Conservation (phyloP, 176 grass and related monocot genomes). For the Otatea glauca region DNA sequence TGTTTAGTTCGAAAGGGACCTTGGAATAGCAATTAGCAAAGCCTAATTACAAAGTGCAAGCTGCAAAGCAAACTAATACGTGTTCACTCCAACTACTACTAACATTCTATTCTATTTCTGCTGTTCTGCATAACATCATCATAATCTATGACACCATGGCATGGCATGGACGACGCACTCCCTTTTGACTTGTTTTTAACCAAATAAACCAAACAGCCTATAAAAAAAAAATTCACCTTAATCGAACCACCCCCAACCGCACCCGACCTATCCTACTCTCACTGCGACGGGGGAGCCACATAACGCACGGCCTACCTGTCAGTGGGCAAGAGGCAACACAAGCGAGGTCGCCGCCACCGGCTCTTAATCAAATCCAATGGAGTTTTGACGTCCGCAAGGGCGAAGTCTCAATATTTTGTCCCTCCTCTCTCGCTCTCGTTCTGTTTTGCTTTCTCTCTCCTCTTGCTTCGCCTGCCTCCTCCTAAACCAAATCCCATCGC, state of each 20-base stretch:
- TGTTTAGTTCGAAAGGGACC: no score
- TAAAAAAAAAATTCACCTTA: not conserved
- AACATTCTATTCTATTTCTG: no score
- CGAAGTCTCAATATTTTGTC: constrained; percentile 50
- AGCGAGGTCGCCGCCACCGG: not conserved
- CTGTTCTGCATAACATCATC: no score
- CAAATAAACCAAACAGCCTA: constrained; percentile 23
- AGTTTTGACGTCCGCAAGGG: constrained; percentile 99
- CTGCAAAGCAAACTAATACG: no score
- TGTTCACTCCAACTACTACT: no score
- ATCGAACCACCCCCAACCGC: not conserved
- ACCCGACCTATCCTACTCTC: fast-evolving
- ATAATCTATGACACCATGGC: not conserved
- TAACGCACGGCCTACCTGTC: fast-evolving
- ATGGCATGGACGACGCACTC: not conserved
- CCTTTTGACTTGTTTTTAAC: constrained; percentile 49
- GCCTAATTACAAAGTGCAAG: no score
- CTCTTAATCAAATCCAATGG: constrained; percentile 85
- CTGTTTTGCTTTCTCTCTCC: not conserved
- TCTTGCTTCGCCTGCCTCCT: not conserved
- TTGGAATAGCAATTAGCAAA: no score
- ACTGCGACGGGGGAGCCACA: fast-evolving
- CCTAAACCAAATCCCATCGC: constrained; percentile 30
- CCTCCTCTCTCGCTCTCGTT: not conserved
- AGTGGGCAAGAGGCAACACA: fast-evolving